Conservation (phyloP, 306 rosid species). For the Castanospermum australe region DNA sequence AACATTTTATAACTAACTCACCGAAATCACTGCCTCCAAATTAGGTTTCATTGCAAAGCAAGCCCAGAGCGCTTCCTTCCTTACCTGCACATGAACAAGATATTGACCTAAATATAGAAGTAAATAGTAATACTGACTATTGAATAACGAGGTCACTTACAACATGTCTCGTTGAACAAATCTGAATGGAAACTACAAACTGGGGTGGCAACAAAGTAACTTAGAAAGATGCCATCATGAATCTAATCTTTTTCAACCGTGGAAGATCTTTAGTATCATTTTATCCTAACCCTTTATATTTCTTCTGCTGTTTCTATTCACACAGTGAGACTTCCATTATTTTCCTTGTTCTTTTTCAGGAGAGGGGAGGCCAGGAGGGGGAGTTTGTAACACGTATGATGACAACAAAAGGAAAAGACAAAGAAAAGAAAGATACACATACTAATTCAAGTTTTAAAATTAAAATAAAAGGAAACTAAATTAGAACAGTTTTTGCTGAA, state of each 20-base stretch:
- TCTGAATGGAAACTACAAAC: background rate
- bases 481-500: background rate
- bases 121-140: slow-evolving; percentile 7
- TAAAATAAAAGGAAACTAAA: too few relatives aligned
- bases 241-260: background rate
- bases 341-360: too few relatives aligned
- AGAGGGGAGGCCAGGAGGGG: background rate
- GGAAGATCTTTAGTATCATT: background rate
- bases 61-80: slow-evolving; percentile 97
- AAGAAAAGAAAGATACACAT: background rate
- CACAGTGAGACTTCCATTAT: background rate
- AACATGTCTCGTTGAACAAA: slow-evolving; percentile 12
- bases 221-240: background rate
- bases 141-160: slow-evolving; percentile 16
- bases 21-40: slow-evolving; percentile 83
- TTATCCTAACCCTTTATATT: background rate
- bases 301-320: background rate
- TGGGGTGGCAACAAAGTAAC: background rate
- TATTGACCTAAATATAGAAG: slow-evolving; percentile 25
- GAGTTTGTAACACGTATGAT: background rate
- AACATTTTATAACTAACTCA: slow-evolving; percentile 37
- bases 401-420: background rate
- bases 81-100: slow-evolving; percentile 52
- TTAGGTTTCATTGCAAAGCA: slow-evolving; percentile 85
- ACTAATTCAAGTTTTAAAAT: background rate